Conservation (phyloP, 1,284 basidiomycete genomes). For the Austroboletus niveus region DNA sequence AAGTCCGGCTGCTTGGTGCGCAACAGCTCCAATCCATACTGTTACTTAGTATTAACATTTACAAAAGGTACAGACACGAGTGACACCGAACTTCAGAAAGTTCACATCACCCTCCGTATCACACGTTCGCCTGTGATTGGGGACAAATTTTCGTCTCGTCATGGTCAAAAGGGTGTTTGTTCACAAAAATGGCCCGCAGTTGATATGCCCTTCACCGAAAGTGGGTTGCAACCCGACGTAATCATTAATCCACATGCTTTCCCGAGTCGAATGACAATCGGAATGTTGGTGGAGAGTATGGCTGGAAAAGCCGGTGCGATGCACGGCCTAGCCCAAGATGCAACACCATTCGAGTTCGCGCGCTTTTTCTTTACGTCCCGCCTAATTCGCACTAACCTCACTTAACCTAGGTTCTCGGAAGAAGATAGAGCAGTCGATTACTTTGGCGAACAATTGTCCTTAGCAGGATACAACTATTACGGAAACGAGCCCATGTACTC, state of each 20-base stretch:
- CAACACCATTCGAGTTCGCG: conserved; percentile 91
- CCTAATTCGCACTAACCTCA: conserved; percentile 12
- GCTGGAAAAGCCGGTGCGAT: conserved; percentile 98
- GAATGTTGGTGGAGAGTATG: conserved; percentile 99
- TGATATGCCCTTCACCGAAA: conserved; percentile 99
- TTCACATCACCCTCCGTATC: conserved; percentile 93
- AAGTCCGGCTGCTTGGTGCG: conserved; percentile 87
- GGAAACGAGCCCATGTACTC: conserved; percentile 99
- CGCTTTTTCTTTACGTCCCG: conserved; percentile 1
- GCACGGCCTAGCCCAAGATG: conserved; percentile 98
- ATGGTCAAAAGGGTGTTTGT: conserved; percentile 99
- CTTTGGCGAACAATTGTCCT: conserved; percentile 93
- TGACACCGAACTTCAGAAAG: conserved; percentile 87
- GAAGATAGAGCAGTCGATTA: conserved; percentile 95
- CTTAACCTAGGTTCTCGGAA: conserved; percentile 78
- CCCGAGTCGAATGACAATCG: conserved; percentile 99
- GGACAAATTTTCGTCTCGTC: conserved; percentile 98
- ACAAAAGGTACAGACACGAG: conserved; percentile 77
- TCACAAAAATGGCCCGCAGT: conserved; percentile 98
- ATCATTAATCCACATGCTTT: conserved; percentile 99
- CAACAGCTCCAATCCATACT: conserved; percentile 4
- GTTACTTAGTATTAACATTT: conserved; percentile 5
- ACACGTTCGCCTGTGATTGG: conserved; percentile 96
- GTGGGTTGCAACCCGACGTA: conserved; percentile 98
- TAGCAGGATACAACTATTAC: conserved; percentile 97